Evolutionary conservation across 768 basidiomycete genomes (phyloP).

Genomic region (Lactarius quietus): DNA sequence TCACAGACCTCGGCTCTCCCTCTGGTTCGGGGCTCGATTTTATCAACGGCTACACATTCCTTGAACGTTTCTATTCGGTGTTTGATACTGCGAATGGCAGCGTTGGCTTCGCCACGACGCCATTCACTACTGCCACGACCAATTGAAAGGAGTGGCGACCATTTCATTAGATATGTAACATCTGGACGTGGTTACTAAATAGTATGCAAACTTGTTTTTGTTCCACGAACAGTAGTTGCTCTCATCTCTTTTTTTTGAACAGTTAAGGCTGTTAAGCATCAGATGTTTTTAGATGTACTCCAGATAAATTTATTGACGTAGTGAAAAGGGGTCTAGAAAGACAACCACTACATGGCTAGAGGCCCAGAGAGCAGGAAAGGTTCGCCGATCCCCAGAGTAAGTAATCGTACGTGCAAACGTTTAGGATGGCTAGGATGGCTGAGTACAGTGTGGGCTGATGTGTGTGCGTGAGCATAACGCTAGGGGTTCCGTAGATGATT

Average conservation of each 20-base stretch:
- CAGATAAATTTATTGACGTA: neutral
- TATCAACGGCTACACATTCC: conserved; percentile 37
- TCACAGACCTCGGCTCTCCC: conserved; percentile 29
- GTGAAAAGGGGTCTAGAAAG: no score
- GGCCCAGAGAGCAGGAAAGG: no score
- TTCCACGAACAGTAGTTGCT: neutral
- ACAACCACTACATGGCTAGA: no score
- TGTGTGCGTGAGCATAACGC: no score
- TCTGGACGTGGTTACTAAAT: neutral
- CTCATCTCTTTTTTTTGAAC: neutral
- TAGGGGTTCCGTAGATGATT: no score
- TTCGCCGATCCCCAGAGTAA: no score
- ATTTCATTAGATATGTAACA: neutral
- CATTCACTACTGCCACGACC: conserved; percentile 32
- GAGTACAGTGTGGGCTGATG: no score
- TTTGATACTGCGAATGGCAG: conserved; percentile 34
- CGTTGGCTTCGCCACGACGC: conserved; percentile 37
- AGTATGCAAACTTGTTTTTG: neutral
- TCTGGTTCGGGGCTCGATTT: conserved; percentile 37
- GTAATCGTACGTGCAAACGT: no score
- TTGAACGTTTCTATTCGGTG: conserved; percentile 38
- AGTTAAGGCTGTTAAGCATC: no score
- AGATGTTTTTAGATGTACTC: neutral
- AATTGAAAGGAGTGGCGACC: conserved; percentile 27
- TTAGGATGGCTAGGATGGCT: no score